Evolutionary conservation across 2,329 filamentous ascomycete species (phyloP).

Genomic region (Clarireedia monteithiana): DNA sequence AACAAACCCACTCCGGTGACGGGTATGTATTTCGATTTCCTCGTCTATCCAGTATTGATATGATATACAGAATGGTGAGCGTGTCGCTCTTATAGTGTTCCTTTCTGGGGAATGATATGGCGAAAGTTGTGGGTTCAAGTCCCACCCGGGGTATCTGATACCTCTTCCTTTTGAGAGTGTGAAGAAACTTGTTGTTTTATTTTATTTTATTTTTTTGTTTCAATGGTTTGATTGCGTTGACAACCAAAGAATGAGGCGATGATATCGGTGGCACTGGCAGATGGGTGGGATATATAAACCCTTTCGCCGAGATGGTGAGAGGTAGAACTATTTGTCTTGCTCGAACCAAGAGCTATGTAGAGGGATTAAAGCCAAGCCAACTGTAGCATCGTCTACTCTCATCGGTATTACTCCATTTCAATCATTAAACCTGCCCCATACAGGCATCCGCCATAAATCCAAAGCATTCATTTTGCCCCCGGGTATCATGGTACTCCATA

Average conservation of each 20-base stretch:
- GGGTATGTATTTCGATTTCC: not conserved
- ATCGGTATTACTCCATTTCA: too few species aligned
- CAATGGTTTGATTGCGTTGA: not conserved
- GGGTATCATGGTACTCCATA: not conserved
- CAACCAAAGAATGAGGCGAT: too few species aligned
- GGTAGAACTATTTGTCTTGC: not conserved
- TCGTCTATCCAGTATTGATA: not conserved
- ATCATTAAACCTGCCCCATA: too few species aligned
- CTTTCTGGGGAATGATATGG: constrained; percentile 9
- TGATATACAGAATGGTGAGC: constrained; percentile 14
- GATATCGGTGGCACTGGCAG: too few species aligned
- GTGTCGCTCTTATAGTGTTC: constrained; percentile 17
- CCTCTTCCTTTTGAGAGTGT: not conserved
- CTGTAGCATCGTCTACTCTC: too few species aligned
- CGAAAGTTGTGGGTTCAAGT: constrained; percentile 13
- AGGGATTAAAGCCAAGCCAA: not conserved
- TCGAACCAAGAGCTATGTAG: not conserved
- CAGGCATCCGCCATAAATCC: too few species aligned
- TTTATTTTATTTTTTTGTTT: not conserved
- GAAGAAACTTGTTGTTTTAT: not conserved
- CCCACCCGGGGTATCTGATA: constrained; percentile 6
- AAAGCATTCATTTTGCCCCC: not conserved
- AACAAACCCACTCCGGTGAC: constrained; percentile 5
- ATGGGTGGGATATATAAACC: too few species aligned
- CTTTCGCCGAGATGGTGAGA: not conserved